These are phyloP conservation scores for Metrosideros polymorpha DNA, from an alignment of 441 rosid genomes.

Conservation along the genomic window DNA sequence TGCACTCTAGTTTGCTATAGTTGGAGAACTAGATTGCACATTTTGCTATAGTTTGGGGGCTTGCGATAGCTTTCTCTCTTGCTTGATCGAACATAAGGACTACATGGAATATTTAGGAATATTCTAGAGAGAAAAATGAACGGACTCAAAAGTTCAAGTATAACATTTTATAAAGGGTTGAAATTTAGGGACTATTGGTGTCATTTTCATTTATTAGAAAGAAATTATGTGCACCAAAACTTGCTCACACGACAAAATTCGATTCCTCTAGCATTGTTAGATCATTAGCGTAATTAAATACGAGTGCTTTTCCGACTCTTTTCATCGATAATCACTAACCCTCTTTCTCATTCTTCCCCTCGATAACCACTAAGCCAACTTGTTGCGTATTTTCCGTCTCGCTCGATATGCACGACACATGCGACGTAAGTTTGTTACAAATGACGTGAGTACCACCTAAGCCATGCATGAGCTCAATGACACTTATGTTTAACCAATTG, in stretches of 20 bases:
- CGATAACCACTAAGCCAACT: background rate
- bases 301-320: background rate
- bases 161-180: background rate
- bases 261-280: background rate
- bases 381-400: background rate
- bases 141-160: background rate
- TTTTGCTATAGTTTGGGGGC: background rate
- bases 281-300: background rate
- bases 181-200: background rate
- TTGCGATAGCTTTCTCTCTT: background rate
- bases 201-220: background rate
- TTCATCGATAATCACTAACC: background rate
- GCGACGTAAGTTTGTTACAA: background rate
- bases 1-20: background rate
- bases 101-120: background rate
- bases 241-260: background rate
- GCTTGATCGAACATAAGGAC: background rate
- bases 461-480: background rate
- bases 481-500: background rate
- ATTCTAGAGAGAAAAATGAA: background rate
- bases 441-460: background rate
- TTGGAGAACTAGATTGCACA: background rate
- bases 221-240: background rate
- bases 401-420: too few relatives aligned
- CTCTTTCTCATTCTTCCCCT: background rate